These are phyloP conservation scores for Candida ortonii DNA, from an alignment of 805 yeast species.

Conservation along the genomic window DNA sequence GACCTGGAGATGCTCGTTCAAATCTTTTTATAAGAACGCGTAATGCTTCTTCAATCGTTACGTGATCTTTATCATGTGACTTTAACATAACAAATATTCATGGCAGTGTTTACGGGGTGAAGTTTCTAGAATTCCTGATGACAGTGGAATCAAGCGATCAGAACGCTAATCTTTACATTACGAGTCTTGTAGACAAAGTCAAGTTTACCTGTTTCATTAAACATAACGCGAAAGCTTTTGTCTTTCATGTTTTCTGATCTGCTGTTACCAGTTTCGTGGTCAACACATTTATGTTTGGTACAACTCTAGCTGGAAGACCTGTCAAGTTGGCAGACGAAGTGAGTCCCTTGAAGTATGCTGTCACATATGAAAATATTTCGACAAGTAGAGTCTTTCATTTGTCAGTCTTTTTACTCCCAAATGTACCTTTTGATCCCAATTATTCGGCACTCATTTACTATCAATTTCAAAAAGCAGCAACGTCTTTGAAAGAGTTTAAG, in stretches of 20 bases:
- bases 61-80: not conserved
- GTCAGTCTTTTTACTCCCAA: constrained; percentile 83
- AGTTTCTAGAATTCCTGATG: no score
- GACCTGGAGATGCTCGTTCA: no score
- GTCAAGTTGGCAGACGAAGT: constrained; percentile 59
- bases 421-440: constrained; percentile 64
- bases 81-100: no score
- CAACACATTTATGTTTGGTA: constrained; percentile 30
- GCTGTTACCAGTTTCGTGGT: not conserved
- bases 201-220: no score
- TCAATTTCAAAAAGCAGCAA: constrained; percentile 62
- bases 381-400: constrained; percentile 61
- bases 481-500: constrained; percentile 47
- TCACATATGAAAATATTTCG: constrained; percentile 60
- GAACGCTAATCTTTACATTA: no score
- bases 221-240: no score
- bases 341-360: constrained; percentile 63
- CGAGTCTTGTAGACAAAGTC: no score
- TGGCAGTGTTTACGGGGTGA: no score
- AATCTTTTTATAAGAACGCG: no score
- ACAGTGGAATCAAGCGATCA: no score
- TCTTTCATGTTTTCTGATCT: no score
- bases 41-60: no score
- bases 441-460: constrained; percentile 85
- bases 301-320: constrained; percentile 33